Evolutionary conservation across 495 filamentous ascomycete species (phyloP).

Genomic region (Annulohypoxylon moriforme): DNA sequence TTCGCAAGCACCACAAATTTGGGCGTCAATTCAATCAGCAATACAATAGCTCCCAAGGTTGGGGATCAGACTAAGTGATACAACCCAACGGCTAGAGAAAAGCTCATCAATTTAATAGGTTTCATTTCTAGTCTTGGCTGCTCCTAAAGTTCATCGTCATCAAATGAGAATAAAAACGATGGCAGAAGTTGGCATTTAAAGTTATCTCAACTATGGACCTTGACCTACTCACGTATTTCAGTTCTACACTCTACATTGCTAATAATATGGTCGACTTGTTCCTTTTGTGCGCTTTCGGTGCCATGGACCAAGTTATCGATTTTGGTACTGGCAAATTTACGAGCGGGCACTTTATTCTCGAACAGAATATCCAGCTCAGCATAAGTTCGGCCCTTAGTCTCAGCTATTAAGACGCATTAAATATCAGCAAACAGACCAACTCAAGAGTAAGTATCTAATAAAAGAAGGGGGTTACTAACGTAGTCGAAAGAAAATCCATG

Average conservation of each 20-base stretch:
- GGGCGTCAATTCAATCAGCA: slow-evolving; percentile 10
- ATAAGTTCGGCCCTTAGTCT: slow-evolving; percentile 63
- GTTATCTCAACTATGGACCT: neutral
- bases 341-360: slow-evolving; percentile 58
- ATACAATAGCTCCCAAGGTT: neutral
- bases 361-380: slow-evolving; percentile 70
- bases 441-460: neutral
- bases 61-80: neutral
- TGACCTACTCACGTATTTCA: neutral
- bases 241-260: slow-evolving; percentile 12
- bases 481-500: slow-evolving; percentile 56
- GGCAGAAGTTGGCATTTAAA: neutral
- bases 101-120: neutral
- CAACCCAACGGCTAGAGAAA: neutral
- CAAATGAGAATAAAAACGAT: neutral
- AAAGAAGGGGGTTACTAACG: slow-evolving; percentile 45
- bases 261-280: slow-evolving; percentile 39
- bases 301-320: slow-evolving; percentile 46
- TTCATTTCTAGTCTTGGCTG: neutral
- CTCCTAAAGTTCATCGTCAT: neutral
- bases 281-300: slow-evolving; percentile 47
- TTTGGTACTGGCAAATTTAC: slow-evolving; percentile 57
- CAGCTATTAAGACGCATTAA: slow-evolving; percentile 36
- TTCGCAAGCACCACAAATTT: neutral
- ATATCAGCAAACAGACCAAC: neutral